Evolutionary conservation across 495 filamentous ascomycete species (phyloP), one percentile per base, ranked within the genome.

Genomic region (Penicillium desertorum): DNA sequence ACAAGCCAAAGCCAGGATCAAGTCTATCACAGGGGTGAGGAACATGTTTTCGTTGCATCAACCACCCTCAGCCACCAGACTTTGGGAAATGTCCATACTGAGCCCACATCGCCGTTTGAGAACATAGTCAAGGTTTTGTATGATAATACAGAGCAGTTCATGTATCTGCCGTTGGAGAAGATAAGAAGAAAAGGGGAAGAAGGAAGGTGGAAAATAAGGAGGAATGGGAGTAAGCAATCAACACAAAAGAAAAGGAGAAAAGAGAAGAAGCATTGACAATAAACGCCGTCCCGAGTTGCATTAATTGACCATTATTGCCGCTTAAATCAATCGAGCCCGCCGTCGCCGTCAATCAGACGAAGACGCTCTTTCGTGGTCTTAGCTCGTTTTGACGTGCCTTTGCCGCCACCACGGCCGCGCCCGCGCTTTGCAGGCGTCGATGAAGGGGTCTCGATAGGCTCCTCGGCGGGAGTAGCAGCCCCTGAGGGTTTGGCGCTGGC

Each of bases 321-420:
- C 43, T 58, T 69, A 72, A 57, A 45, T 58, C 68, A 73, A 56
- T 58, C 62, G 44, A 77, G 65, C 16, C 75, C 81, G n/a, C 78
- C 78, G 47, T 88, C 82, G 22, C 90, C 92, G 68, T 96, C 91
- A 17, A 91, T 90, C 62, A 96, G 87, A 29, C 89, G 88, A 46
- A 96, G 82, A 60, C 90, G 80, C 74, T 96, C 90, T 72, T 95
- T 93, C 4, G 88, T 86, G 39, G 90, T 95, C 77, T 96, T 96
- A 11, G 92, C 92, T 68, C 93, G 91, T 80, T 97, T 93, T 43
- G 83, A 80, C 12, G 76, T 71, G 39, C 80, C 82, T 60, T 82
- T 83, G 32, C 67, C 74, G 2, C 63, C 53, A 19, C 72, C 74
- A 39, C 75, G 72, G 49, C 79, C 78, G 60, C 80, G 78, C 2